Percentiles rank a stretch among this genome's conserved stretches.
These are phyloP conservation scores for Gelatoporia subvermispora DNA, from an alignment of 768 basidiomycete genomes.

Conservation along the genomic window DNA sequence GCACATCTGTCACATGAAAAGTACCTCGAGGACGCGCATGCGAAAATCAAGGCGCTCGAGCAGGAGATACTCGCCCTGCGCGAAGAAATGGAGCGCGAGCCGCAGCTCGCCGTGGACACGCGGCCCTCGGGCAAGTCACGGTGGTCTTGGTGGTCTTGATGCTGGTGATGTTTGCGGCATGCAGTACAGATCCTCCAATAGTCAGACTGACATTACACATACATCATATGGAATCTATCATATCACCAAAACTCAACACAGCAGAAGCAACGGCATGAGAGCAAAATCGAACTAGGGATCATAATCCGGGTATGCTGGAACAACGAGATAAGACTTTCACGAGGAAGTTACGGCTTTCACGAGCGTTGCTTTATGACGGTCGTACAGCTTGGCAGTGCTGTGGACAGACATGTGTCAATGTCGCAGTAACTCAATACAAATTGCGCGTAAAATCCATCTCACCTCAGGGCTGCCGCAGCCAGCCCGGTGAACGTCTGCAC, in stretches of 20 bases:
- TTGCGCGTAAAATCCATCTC: slow-evolving; percentile 10
- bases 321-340: no score
- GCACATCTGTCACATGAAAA: slow-evolving; percentile 65
- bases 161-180: background rate
- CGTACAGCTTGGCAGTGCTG: slow-evolving; percentile 72
- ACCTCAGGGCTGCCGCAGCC: slow-evolving; percentile 72
- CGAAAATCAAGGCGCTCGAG: slow-evolving; percentile 52
- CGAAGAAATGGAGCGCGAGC: slow-evolving; percentile 5
- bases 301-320: slow-evolving; percentile 9
- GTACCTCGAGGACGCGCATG: slow-evolving; percentile 57
- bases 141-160: slow-evolving; percentile 23
- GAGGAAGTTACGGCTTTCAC: slow-evolving; percentile 54
- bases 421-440: slow-evolving; percentile 3
- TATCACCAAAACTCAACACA: background rate
- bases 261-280: background rate
- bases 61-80: slow-evolving; percentile 42
- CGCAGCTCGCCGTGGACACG: background rate
- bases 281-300: background rate
- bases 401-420: background rate
- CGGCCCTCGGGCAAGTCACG: slow-evolving; percentile 4
- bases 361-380: slow-evolving; percentile 61
- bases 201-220: no score
- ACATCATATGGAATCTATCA: no score
- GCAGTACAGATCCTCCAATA: background rate
- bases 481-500: slow-evolving; percentile 67